Percentiles rank a stretch among this genome's conserved stretches.
Conservation (phyloP, 78 protist genomes). For the Tieghemostelium lacteum region DNA sequence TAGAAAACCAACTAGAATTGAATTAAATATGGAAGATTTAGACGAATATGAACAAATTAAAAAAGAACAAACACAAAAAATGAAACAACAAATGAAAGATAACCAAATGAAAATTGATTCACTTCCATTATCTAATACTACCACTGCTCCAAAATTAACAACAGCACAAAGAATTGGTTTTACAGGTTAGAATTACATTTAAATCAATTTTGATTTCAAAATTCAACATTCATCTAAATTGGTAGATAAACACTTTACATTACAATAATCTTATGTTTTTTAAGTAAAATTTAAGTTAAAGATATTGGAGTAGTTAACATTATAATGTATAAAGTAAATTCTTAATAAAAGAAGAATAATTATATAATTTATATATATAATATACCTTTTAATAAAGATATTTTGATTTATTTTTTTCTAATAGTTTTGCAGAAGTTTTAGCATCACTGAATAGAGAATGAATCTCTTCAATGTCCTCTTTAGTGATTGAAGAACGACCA, state of each 20-base stretch:
- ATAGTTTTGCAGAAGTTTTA: conserved; percentile 94
- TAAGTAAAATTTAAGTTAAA: too few relatives aligned
- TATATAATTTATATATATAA: neutral
- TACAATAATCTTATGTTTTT: too few relatives aligned
- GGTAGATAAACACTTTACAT: too few relatives aligned
- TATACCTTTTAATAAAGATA: conserved; percentile 53
- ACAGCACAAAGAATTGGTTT: conserved; percentile 72
- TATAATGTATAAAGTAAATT: too few relatives aligned
- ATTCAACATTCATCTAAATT: too few relatives aligned
- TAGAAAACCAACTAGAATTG: conserved; percentile 74
- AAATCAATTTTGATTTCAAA: too few relatives aligned
- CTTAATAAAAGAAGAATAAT: too few relatives aligned
- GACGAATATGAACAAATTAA: conserved; percentile 65
- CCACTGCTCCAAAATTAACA: neutral
- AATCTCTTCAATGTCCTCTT: conserved; percentile 92
- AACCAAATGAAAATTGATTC: neutral
- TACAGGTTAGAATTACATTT: too few relatives aligned
- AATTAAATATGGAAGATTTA: conserved; percentile 59
- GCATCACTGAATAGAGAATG: conserved; percentile 97
- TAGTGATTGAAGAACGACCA: conserved; percentile 80
- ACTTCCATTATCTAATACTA: neutral
- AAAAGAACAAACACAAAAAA: conserved; percentile 35
- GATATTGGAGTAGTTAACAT: too few relatives aligned
- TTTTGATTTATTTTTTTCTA: conserved; percentile 79
- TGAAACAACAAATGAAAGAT: neutral